phyloP scores from a whole-genome alignment of 1,139 yeast genomes.

The Magnusiomyces magnusii region DNA sequence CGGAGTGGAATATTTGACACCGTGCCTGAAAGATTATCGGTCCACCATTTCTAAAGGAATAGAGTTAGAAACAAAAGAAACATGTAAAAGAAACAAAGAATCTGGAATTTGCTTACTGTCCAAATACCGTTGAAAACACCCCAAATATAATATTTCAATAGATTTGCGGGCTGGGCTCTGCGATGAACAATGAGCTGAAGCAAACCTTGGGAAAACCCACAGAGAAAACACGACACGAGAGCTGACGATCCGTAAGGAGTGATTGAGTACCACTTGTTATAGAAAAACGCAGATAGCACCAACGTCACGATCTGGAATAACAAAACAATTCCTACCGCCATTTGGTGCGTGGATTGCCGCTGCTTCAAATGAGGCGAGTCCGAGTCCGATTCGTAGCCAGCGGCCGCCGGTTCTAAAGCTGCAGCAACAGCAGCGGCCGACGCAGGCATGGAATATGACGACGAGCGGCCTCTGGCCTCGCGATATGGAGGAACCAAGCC shows the following conservation, averaged over 20 bases:
- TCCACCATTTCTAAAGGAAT: conserved; percentile 30
- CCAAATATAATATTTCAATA: conserved; percentile 35
- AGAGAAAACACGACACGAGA: conserved; percentile 28
- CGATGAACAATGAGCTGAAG: conserved; percentile 25
- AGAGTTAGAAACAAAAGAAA: not conserved
- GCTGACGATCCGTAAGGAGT: conserved; percentile 33
- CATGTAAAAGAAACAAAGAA: no score
- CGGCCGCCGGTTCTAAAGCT: not conserved
- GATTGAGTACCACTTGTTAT: conserved; percentile 14
- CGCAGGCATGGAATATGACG: not conserved
- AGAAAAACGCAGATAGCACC: not conserved
- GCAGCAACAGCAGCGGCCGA: not conserved
- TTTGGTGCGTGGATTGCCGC: not conserved
- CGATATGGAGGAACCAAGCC: not conserved
- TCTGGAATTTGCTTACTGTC: no score
- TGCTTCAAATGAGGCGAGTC: not conserved
- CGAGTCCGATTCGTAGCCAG: not conserved
- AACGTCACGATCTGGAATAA: conserved; percentile 9
- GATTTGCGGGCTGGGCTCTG: conserved; percentile 18
- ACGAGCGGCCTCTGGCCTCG: not conserved
- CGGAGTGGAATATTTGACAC: conserved; percentile 23
- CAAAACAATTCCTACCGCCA: conserved; percentile 5
- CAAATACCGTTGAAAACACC: conserved; percentile 34
- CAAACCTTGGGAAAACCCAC: conserved; percentile 33
- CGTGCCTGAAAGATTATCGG: conserved; percentile 26